Conservation (phyloP, 192 early-diverging fungal genomes). For the Backusella circina region DNA sequence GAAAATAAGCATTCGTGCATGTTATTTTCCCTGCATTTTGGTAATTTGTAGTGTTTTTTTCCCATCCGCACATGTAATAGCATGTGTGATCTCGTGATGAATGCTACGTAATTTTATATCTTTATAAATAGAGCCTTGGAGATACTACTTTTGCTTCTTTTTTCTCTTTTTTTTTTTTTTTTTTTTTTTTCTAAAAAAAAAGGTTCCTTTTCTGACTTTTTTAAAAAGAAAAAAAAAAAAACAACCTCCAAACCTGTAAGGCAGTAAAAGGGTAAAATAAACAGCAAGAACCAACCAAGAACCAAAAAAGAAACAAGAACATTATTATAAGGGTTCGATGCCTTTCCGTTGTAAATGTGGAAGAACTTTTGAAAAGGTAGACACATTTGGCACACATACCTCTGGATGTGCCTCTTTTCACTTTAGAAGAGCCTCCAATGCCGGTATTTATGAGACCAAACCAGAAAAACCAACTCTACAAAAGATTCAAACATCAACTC, state of each 20-base stretch:
- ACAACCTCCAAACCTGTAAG: too few species aligned
- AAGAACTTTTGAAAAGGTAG: slow-evolving; percentile 38
- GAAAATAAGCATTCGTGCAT: not conserved
- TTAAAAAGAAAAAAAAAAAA: not conserved
- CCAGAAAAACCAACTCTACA: not conserved
- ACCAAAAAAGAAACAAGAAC: not conserved
- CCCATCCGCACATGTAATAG: not conserved
- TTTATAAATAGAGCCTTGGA: not conserved
- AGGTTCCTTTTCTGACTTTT: not conserved
- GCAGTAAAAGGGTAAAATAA: too few species aligned
- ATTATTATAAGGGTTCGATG: slow-evolving; percentile 18
- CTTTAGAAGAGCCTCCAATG: slow-evolving; percentile 20
- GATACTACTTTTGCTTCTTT: not conserved
- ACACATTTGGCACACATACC: slow-evolving; percentile 34
- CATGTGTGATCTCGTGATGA: not conserved
- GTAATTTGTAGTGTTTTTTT: not conserved
- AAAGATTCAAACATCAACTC: not conserved
- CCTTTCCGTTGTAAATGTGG: slow-evolving; percentile 43
- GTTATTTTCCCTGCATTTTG: not conserved
- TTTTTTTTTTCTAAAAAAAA: not conserved
- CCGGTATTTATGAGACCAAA: not conserved
- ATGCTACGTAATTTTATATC: not conserved
- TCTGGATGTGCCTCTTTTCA: slow-evolving; percentile 40
- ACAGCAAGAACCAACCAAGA: not conserved
- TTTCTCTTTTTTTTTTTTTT: not conserved